Base-by-base conservation (phyloP, 2,329 filamentous ascomycete species). In the Dactylellina parvicollis region DNA sequence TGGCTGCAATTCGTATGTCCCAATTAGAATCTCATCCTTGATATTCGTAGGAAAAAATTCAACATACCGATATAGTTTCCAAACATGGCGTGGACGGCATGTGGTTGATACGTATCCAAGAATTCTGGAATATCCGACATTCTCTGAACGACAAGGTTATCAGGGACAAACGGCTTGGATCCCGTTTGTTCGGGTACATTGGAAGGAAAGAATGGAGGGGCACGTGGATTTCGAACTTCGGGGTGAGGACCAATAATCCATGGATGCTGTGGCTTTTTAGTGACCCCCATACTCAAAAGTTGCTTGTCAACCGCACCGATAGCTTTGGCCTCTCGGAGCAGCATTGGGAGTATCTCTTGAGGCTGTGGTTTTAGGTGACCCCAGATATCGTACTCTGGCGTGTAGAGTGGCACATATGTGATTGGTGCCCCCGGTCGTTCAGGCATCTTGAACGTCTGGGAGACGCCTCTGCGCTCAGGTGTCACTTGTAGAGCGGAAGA, bases 51-150 rank as follows among this genome's bases (percentile, higher is more conserved):
- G 52, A 40, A 56, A 3, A 20, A 9, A 56, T 18, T n/a, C 47
- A n/a, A n/a, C 54, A 26, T 56, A 66, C 69, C 57, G 8, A 73
- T 61, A 28, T 60, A 61, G 32, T 65, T 66, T 2, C 55, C 69
- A 30, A 73, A 66, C 26, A 73, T 38, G 4, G 60, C 69, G 18
- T 46, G 46, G 14, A 73, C 47, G 14, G 38, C 20, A 30, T 32
- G 55, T 3, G 69, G 69, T 20, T 61, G 36, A 18, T 47, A 73
- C 2, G 26, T 40, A 3, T 52, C 46, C 0, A 73, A 14, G 16
- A 73, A 55, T 1, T 3, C 3, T 0, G 69, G 69, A 8, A 66
- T 60, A 14, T 66, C 50, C 12, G 54, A 36, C 46, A 73, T 73
- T 4, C 28, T 54, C n/a, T 42, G 26, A n/a, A 73, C 24, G 14